Conservation (phyloP, 305 asterid genomes). For the Solanum hybrid region DNA sequence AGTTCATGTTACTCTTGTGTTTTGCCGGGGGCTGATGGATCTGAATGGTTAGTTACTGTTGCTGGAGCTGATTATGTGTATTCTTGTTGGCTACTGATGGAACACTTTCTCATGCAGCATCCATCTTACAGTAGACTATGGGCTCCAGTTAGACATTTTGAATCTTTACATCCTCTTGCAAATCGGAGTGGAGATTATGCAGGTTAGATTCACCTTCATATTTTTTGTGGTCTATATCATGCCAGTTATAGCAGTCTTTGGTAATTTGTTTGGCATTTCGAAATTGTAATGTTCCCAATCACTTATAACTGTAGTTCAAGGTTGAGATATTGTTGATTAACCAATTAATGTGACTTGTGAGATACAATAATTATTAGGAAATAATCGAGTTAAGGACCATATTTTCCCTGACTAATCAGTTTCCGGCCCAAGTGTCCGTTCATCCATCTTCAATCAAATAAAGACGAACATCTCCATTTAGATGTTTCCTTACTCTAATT, state of each 20-base stretch:
- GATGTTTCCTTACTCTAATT: not conserved
- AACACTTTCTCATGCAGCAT: constrained; percentile 38
- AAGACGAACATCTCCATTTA: not conserved
- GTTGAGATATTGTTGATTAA: not conserved
- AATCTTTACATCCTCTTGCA: constrained; percentile 68
- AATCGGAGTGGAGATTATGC: constrained; percentile 72
- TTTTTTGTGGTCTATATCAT: not conserved
- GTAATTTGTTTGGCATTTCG: not conserved
- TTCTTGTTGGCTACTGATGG: constrained; percentile 2
- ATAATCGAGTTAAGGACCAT: not conserved
- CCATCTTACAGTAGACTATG: constrained; percentile 64
- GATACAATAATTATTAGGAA: not conserved
- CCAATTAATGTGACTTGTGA: not conserved
- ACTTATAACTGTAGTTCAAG: not conserved
- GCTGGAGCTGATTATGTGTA: not conserved
- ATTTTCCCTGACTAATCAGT: not conserved
- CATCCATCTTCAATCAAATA: not conserved
- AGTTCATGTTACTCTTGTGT: not conserved
- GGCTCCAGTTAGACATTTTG: constrained; percentile 78
- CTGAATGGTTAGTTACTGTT: not conserved
- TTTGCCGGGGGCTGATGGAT: not conserved
- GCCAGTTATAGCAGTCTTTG: not conserved
- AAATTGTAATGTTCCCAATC: not conserved
- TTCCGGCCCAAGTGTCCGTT: not conserved
- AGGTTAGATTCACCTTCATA: constrained; percentile 47